Percentiles rank a stretch among this genome's conserved stretches.
These are phyloP conservation scores for Thermomucor indicae-seudaticae DNA, from an alignment of 371 early-diverging fungal species.

Conservation along the genomic window DNA sequence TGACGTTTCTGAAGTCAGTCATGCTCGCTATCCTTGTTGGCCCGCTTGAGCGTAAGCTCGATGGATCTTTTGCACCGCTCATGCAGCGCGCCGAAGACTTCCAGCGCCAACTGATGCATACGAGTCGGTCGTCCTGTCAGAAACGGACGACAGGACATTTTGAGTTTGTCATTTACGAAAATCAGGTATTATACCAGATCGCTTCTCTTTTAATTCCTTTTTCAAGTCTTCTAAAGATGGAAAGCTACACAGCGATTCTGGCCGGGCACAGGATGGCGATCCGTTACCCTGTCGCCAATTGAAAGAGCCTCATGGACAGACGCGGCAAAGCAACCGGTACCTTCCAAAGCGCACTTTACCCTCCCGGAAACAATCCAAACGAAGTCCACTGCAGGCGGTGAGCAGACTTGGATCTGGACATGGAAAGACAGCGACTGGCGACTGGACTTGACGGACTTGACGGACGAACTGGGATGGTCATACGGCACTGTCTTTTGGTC, in stretches of 20 bases:
- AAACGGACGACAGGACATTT: no score
- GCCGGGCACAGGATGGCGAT: slow-evolving; percentile 10
- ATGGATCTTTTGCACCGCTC: no score
- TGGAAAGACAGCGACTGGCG: slow-evolving; percentile 16
- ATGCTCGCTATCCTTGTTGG: slow-evolving; percentile 10
- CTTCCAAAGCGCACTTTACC: slow-evolving; percentile 6
- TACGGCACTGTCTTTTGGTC: slow-evolving; percentile 16
- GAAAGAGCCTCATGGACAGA: slow-evolving; percentile 16
- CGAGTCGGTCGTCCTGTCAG: not conserved
- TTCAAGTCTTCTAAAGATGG: not conserved
- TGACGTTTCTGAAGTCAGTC: slow-evolving; percentile 8
- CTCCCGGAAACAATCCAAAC: slow-evolving; percentile 9
- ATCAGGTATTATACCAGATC: slow-evolving; percentile 6
- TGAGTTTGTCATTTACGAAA: slow-evolving; percentile 15
- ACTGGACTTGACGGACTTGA: slow-evolving; percentile 1
- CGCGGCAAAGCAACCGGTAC: slow-evolving; percentile 6
- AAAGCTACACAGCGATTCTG: slow-evolving; percentile 12
- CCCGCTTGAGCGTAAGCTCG: not conserved
- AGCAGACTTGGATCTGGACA: slow-evolving; percentile 12
- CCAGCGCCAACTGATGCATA: slow-evolving; percentile 6
- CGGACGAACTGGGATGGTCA: slow-evolving; percentile 16
- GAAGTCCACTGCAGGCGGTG: not conserved
- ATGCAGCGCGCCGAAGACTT: slow-evolving; percentile 9
- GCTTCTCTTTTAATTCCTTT: not conserved
- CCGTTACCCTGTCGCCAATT: slow-evolving; percentile 3